Evolutionary conservation across 1,284 basidiomycete species (phyloP).

Genomic region (Ustilago tritici): DNA sequence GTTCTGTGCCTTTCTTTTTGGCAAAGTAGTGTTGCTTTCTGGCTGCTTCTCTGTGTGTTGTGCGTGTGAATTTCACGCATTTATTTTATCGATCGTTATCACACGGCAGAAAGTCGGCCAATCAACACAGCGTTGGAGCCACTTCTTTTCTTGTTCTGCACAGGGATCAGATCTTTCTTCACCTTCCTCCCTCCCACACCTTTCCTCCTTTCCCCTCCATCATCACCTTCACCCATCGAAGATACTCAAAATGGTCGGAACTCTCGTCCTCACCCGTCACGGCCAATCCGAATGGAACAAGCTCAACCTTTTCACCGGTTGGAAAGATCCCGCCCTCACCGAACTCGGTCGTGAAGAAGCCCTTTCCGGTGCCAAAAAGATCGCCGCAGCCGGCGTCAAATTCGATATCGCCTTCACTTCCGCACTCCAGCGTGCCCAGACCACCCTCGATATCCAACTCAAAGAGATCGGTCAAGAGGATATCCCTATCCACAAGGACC

Average conservation of each 20-base stretch:
- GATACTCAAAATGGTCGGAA: conserved; percentile 52
- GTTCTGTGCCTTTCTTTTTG: not conserved
- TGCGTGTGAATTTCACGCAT: not conserved
- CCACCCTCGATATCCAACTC: conserved; percentile 71
- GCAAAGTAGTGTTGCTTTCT: not conserved
- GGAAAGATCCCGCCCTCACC: conserved; percentile 69
- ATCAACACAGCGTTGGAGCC: conserved; percentile 8
- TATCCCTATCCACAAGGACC: conserved; percentile 69
- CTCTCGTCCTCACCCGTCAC: conserved; percentile 69
- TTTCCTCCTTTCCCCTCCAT: not conserved
- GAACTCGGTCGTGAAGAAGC: conserved; percentile 67
- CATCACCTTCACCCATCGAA: not conserved
- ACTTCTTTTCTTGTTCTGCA: not conserved
- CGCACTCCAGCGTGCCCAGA: conserved; percentile 71
- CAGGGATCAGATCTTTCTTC: not conserved
- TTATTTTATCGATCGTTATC: conserved; percentile 1
- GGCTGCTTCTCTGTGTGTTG: not conserved
- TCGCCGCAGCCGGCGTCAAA: conserved; percentile 67
- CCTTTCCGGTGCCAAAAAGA: conserved; percentile 65
- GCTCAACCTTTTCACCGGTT: conserved; percentile 69
- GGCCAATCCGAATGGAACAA: conserved; percentile 70
- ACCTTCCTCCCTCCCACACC: not conserved
- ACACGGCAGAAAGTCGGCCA: not conserved
- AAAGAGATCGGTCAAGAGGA: conserved; percentile 70
- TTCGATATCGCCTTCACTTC: conserved; percentile 71